Conservation (phyloP, 2,329 filamentous ascomycete species). For the Grosmannia penicillata region DNA sequence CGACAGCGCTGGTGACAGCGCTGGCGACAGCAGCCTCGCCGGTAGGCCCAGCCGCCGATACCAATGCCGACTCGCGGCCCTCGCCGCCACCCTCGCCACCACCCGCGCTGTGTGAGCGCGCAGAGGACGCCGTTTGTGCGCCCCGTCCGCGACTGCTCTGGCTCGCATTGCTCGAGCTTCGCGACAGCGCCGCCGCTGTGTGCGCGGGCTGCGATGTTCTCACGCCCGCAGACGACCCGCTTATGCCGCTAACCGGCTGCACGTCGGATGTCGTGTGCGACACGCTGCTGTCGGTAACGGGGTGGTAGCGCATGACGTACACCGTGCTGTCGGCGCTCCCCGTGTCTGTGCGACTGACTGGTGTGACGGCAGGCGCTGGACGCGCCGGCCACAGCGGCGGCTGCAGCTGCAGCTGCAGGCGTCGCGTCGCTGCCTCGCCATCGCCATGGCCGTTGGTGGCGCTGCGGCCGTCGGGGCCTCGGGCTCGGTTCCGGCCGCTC, state of each 20-base stretch:
- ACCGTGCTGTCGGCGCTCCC: conserved; percentile 49
- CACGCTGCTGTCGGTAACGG: conserved; percentile 33
- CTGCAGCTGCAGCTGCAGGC: conserved; percentile 14
- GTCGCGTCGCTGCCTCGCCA: not conserved
- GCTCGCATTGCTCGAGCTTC: conserved; percentile 7
- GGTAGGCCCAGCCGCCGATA: no score
- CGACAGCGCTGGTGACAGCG: conserved; percentile 12
- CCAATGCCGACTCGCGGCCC: not conserved
- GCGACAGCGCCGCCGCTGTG: conserved; percentile 2
- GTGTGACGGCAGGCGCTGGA: conserved; percentile 39
- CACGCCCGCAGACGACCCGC: not conserved
- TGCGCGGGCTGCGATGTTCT: not conserved
- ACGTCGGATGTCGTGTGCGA: conserved; percentile 28
- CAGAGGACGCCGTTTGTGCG: conserved; percentile 1
- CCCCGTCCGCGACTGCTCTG: conserved; percentile 2
- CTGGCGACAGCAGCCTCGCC: not conserved
- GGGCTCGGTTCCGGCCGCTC: no score
- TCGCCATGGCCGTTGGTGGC: no score
- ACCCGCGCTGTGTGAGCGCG: conserved; percentile 4
- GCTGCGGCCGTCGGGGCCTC: not conserved
- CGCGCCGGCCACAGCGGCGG: conserved; percentile 40
- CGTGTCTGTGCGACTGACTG: conserved; percentile 46
- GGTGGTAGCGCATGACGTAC: conserved; percentile 47
- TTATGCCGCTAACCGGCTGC: not conserved
- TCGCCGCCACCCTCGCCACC: no score